Conservation (phyloP, 345 rosid genomes). For the Eucalyptus tenuipes region DNA sequence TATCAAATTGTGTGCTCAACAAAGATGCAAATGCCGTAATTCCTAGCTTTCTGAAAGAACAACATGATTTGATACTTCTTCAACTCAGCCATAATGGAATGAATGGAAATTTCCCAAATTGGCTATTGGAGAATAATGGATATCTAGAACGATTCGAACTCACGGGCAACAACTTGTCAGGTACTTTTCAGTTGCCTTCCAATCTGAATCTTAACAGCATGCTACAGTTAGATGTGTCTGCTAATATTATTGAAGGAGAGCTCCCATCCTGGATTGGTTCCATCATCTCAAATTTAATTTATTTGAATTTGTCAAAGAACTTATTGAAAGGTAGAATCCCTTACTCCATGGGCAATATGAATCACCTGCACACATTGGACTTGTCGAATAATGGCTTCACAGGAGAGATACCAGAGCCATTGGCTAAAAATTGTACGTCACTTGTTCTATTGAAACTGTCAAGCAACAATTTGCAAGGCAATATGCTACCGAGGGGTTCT, state of each 20-base stretch:
- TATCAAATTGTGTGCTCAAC: background rate
- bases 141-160: background rate
- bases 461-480: background rate
- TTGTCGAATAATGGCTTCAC: slow-evolving; percentile 5
- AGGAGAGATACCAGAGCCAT: background rate
- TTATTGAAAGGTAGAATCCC: slow-evolving; percentile 6
- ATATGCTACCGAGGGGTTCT: background rate
- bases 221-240: no score
- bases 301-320: background rate
- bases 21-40: background rate
- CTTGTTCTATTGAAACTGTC: background rate
- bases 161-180: no score
- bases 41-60: slow-evolving; percentile 1
- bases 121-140: slow-evolving; percentile 14
- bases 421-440: background rate
- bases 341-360: background rate
- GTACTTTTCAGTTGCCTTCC: no score
- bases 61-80: background rate
- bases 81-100: background rate
- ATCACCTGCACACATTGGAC: background rate
- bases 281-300: background rate
- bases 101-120: background rate
- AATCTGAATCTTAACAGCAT: no score
- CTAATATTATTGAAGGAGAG: no score
- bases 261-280: background rate